phyloP scores from a whole-genome alignment of 2,329 filamentous ascomycete genomes.

The Fusarium sp. region DNA sequence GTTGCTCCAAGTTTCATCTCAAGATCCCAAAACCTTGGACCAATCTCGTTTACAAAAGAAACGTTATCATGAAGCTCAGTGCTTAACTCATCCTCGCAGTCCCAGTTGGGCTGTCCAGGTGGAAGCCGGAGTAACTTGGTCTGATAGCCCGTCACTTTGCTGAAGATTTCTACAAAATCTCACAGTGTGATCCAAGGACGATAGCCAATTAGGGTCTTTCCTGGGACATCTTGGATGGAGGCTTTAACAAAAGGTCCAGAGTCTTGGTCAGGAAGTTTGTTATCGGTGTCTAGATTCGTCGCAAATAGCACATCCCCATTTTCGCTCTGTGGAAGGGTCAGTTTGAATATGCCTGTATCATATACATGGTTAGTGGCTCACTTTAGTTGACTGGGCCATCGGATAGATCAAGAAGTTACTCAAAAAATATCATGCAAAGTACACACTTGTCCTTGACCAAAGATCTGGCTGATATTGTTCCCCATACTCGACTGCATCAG shows the following conservation, averaged over 20 bases:
- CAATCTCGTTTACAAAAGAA: constrained; percentile 15
- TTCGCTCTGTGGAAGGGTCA: not conserved
- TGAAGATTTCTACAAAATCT: constrained; percentile 1
- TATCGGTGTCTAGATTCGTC: constrained; percentile 6
- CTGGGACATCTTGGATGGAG: not conserved
- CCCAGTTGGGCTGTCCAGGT: not conserved
- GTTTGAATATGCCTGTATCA: not conserved
- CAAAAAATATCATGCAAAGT: constrained; percentile 4
- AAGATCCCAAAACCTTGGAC: not conserved
- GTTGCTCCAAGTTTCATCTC: not conserved
- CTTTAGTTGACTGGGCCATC: constrained; percentile 15
- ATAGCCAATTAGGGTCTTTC: not conserved
- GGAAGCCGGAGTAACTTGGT: not conserved
- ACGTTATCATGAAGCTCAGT: constrained; percentile 2
- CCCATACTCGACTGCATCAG: constrained; percentile 6
- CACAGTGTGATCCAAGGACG: constrained; percentile 10
- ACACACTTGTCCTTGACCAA: constrained; percentile 17
- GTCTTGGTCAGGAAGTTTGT: constrained; percentile 13
- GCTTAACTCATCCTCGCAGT: not conserved
- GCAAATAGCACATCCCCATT: constrained; percentile 6
- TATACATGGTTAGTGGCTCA: not conserved
- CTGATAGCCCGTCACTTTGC: not conserved
- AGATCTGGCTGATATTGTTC: not conserved
- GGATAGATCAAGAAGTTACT: constrained; percentile 9
- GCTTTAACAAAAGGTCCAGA: constrained; percentile 1